Conservation (phyloP, 768 basidiomycete species). For the Russula abietina region DNA sequence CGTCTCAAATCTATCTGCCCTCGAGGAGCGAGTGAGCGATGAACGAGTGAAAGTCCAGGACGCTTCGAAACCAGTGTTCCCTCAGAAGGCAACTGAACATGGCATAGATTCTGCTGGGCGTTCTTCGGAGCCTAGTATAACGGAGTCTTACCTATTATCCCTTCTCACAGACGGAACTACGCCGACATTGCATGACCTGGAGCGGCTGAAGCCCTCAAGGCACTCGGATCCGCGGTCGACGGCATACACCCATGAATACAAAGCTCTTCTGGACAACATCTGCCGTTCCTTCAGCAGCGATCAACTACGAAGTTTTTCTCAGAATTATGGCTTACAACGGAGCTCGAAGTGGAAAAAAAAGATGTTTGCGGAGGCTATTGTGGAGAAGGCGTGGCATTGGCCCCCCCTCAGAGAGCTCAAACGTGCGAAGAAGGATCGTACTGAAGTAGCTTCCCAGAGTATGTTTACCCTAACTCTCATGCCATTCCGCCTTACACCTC, state of each 20-base stretch:
- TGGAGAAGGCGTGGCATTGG: constrained; percentile 67
- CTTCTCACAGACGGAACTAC: constrained; percentile 41
- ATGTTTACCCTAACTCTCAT: constrained; percentile 27
- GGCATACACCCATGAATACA: constrained; percentile 50
- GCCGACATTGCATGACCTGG: constrained; percentile 56
- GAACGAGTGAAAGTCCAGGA: background rate
- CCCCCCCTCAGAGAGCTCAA: constrained; percentile 50
- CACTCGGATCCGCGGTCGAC: constrained; percentile 38
- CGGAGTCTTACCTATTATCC: constrained; percentile 53
- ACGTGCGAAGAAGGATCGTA: constrained; percentile 44
- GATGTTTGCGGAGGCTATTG: constrained; percentile 44
- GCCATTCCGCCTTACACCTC: constrained; percentile 4
- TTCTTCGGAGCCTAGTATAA: constrained; percentile 39
- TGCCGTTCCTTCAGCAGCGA: constrained; percentile 56
- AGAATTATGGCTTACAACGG: constrained; percentile 40
- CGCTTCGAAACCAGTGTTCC: background rate
- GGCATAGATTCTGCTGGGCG: constrained; percentile 7
- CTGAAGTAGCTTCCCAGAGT: constrained; percentile 44
- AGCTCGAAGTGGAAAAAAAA: constrained; percentile 33
- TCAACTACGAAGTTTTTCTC: constrained; percentile 53
- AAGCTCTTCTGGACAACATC: constrained; percentile 45
- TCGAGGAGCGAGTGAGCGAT: background rate
- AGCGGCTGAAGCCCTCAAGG: constrained; percentile 44
- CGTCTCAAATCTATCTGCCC: background rate
- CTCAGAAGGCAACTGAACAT: background rate